Evolutionary conservation across 2,329 filamentous ascomycete genomes (phyloP), one percentile per base, ranked within the genome.

Genomic region (Acarospora socialis): DNA sequence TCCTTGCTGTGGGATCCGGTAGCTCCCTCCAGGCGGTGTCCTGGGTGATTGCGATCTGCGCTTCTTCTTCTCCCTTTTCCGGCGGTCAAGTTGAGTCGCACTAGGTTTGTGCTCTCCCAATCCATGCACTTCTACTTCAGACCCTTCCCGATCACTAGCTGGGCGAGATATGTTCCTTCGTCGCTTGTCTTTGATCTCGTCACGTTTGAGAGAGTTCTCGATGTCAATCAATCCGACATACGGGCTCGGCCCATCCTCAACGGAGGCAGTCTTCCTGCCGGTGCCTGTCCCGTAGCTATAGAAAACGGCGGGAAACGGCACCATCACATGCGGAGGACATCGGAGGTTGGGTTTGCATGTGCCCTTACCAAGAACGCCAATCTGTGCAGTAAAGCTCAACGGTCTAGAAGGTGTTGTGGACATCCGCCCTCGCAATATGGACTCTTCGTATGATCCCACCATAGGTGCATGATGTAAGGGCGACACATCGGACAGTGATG

Each of bases 401-500:
- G 90, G 87, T 43, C 81, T 86, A 1, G 87, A 95, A 0, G 90
- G 87, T 2, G 77, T 90, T 2, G 86, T 94, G 17, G 90, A 95
- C 90, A 98, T 98, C 40, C 90, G 74, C 22, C 90, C 90, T 28
- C 83, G 75, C 2, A 98, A 62, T 38, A 98, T 94, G 17, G 84
- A 94, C 57, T 98, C 90, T 55, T 98, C 90, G 45, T 94, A 98
- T 2, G 87, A 94, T 2, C 90, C 90, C 2, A 95, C 87, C 80
- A 98, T 92, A 3, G 86, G 86, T 6, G 87, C 86, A 54, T 92
- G 83, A 35, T 87, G 81, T 17, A 90, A 61, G 3, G 82, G 77
- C 3, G 82, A 83, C 3, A 65, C 60, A 27, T 93, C 86, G 0
- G 77, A 74, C 27, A 81, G 62, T 0, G 86, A 94, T 0, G 77